These are phyloP conservation scores for Vitellaria paradoxa DNA, from an alignment of 179 eudicot genomes.

Conservation along the genomic window DNA sequence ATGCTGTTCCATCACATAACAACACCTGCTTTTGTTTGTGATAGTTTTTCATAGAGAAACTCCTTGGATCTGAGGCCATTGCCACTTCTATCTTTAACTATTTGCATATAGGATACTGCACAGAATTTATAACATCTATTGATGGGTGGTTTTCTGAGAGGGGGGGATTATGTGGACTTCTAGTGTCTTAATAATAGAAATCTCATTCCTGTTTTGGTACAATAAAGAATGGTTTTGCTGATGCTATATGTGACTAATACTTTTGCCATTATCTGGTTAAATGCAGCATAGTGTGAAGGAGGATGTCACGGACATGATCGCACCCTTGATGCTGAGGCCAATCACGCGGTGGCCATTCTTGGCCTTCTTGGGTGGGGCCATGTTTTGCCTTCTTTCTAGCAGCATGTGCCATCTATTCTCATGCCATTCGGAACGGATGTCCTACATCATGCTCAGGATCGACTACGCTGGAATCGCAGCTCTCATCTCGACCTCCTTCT, in stretches of 20 bases:
- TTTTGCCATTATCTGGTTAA: not conserved
- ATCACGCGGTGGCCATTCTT: slow-evolving; percentile 99
- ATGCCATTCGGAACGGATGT: slow-evolving; percentile 77
- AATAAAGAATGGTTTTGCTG: too few relatives aligned
- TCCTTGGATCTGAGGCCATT: too few relatives aligned
- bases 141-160: too few relatives aligned
- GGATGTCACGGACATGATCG: slow-evolving; percentile 66
- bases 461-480: slow-evolving; percentile 97
- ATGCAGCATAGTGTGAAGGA: slow-evolving; percentile 67
- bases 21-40: too few relatives aligned
- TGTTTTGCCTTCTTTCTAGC: slow-evolving; percentile 92
- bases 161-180: too few relatives aligned
- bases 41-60: too few relatives aligned
- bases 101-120: too few relatives aligned
- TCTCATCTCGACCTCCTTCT: slow-evolving; percentile 90
- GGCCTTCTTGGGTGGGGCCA: slow-evolving; percentile 88
- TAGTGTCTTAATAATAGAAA: too few relatives aligned
- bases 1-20: too few relatives aligned
- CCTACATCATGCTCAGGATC: slow-evolving; percentile 81
- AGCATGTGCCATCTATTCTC: slow-evolving; percentile 83
- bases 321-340: slow-evolving; percentile 59
- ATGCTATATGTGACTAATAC: not conserved
- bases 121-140: too few relatives aligned
- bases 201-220: too few relatives aligned
- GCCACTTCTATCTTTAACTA: too few relatives aligned